Base-by-base conservation (phyloP, 148 eudicot species). In the Oxyria digyna region DNA sequence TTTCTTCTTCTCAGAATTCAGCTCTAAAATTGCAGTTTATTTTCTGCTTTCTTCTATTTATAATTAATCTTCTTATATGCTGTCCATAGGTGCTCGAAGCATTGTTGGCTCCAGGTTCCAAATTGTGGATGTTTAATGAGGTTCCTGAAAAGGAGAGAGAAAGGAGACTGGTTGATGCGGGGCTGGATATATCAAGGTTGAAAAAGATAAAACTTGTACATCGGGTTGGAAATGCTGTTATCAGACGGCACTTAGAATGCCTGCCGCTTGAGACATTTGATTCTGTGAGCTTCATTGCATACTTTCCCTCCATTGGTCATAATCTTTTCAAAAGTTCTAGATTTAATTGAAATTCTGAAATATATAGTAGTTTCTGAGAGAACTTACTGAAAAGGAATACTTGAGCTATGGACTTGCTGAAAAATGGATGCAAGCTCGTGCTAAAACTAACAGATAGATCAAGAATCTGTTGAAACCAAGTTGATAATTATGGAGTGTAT, bases 61-160 rank as follows among this genome's bases (percentile, higher is more conserved):
- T n/a, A 0, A 4, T 66, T 66, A 8, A 35, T 66, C 27, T 37
- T 54, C 6, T 15, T 20, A 14, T 6, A 31, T 66, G 40, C 38
- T 40, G 50, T 50, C 62, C 13, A 13, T 72, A 91, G 97, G 97
- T 92, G 23, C 54, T 92, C 43, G 97, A 92, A 79, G 93, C 96
- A 42, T 77, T 89, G 14, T 81, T 92, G 78, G 90, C 97, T 76
- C 84, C 71, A 64, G 96, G 91, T 68, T 92, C 97, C 54, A 90
- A 92, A 67, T 77, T 92, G 76, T 92, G 97, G 97, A 84, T 92
- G 97, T 83, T 92, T 68, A 92, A 92, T 73, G 96, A 89, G 74
- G 97, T 92, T 75, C 79, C 84, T 3, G 93, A 79, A 69, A 82
- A 68, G 71, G 96, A 87, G 74, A 78, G 97, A 77, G 91, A 89